Evolutionary conservation across 2,329 filamentous ascomycete genomes (phyloP), one percentile per base, ranked within the genome.

Genomic region (Pseudogymnoascus sp.): DNA sequence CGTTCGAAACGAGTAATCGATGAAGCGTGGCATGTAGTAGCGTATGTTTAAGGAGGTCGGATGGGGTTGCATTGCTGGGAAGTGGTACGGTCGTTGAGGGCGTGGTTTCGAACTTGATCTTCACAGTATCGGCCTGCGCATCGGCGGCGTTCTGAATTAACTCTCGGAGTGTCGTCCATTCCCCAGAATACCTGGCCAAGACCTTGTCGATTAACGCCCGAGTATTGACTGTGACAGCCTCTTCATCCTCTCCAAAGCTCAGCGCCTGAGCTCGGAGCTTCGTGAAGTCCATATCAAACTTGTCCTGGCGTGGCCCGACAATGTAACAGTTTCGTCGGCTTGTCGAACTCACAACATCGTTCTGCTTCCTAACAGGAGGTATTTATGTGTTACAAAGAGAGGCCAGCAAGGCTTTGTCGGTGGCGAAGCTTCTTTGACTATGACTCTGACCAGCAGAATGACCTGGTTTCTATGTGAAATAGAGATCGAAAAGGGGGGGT

Each of bases 121-220:
- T 89, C 69, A 97, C 93, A 63, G 87, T 93, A 15, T 88, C 90
- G 59, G 95, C 95, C 72, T 93, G 90, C 21, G 95, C 95, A 78
- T 99, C 95, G 67, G 95, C 93, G n/a, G 95, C 95, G 74, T 99
- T 99, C 73, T 99, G 95, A 50, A 99, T 92, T 65, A 99, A 86
- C 75, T 99, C 95, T 80, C 95, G 86, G 17, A 99, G 78, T 7
- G 84, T 89, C 5, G 86, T 92, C 88, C 93, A 97, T 79, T 99
- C 96, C 70, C 95, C 93, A 2, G 93, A 96, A 74, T 99, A 99
- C 72, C 95, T 84, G 9, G 95, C 95, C 60, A 99, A 83, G 10
- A 99, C 93, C 77, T 99, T 99, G 78, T 97, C 96, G 73, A 99
- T 99, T 70, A 99, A 77, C 46, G 95, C 95, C 72, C 96, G 84